These are phyloP conservation scores for Symbiodinium natans DNA, from an alignment of 73 alveolate species.

Conservation along the genomic window DNA sequence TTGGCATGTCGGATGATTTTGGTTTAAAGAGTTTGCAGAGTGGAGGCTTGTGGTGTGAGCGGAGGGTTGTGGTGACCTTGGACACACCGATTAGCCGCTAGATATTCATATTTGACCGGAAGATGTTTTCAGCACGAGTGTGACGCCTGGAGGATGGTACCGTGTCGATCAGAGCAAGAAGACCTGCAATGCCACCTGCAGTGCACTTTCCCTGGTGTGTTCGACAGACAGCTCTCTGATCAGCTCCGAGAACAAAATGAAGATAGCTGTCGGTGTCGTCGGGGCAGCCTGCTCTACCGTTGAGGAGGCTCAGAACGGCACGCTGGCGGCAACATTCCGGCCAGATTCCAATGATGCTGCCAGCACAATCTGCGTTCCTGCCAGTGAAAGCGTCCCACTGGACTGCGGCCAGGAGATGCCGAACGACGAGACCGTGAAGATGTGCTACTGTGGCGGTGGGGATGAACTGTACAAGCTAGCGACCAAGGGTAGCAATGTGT, in stretches of 20 bases:
- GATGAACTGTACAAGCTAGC: constrained; percentile 37
- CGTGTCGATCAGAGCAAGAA: not conserved
- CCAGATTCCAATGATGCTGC: not conserved
- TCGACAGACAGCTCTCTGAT: constrained; percentile 48
- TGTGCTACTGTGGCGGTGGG: constrained; percentile 37
- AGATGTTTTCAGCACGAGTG: no score
- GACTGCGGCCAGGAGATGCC: not conserved
- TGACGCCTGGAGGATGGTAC: constrained; percentile 58
- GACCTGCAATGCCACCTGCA: constrained; percentile 58
- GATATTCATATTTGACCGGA: no score
- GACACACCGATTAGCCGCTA: no score
- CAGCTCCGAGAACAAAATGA: constrained; percentile 61
- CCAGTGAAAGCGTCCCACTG: constrained; percentile 25
- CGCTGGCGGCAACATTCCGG: constrained; percentile 20
- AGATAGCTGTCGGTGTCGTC: constrained; percentile 15
- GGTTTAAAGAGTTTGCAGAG: no score
- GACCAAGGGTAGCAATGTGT: constrained; percentile 1
- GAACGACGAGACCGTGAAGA: constrained; percentile 9
- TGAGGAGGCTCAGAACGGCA: constrained; percentile 52
- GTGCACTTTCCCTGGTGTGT: constrained; percentile 19
- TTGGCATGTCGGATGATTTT: no score
- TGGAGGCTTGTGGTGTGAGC: no score
- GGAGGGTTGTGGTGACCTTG: no score
- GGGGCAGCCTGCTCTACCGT: constrained; percentile 29
- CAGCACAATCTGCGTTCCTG: constrained; percentile 42